These are phyloP conservation scores for Selenicereus undatus DNA, from an alignment of 148 eudicot species.

Conservation along the genomic window DNA sequence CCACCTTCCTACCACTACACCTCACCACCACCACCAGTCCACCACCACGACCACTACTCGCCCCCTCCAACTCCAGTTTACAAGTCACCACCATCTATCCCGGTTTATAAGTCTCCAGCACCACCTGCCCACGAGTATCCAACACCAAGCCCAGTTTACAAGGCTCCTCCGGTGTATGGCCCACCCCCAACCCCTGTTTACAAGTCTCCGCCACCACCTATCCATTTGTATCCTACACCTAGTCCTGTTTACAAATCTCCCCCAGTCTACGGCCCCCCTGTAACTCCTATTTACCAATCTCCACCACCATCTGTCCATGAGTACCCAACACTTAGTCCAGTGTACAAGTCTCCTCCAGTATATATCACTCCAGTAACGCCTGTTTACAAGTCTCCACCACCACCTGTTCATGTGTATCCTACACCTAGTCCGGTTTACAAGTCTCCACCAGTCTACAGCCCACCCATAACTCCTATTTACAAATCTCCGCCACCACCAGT, in stretches of 20 bases:
- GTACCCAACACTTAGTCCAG: neutral
- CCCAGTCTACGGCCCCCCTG: too few relatives aligned
- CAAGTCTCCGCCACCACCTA: neutral
- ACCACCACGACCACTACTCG: neutral
- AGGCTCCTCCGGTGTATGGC: neutral
- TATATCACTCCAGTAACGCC: too few relatives aligned
- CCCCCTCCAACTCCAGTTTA: neutral
- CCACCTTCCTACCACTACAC: constrained; percentile 17
- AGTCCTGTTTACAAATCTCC: too few relatives aligned
- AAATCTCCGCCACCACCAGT: constrained; percentile 25
- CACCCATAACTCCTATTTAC: neutral
- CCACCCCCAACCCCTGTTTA: neutral
- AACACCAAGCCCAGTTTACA: constrained; percentile 1
- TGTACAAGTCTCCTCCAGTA: neutral
- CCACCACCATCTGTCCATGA: too few relatives aligned
- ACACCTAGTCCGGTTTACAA: constrained; percentile 24
- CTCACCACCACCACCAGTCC: constrained; percentile 11
- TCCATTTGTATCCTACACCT: constrained; percentile 23
- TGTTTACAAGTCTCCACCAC: constrained; percentile 14
- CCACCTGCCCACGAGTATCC: neutral
- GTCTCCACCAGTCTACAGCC: neutral
- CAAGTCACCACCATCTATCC: constrained; percentile 18
- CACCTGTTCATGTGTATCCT: constrained; percentile 2
- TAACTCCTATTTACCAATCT: too few relatives aligned
- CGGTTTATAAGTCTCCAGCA: constrained; percentile 12